phyloP scores from a whole-genome alignment of 495 filamentous ascomycete species.

The Neurospora sp. region DNA sequence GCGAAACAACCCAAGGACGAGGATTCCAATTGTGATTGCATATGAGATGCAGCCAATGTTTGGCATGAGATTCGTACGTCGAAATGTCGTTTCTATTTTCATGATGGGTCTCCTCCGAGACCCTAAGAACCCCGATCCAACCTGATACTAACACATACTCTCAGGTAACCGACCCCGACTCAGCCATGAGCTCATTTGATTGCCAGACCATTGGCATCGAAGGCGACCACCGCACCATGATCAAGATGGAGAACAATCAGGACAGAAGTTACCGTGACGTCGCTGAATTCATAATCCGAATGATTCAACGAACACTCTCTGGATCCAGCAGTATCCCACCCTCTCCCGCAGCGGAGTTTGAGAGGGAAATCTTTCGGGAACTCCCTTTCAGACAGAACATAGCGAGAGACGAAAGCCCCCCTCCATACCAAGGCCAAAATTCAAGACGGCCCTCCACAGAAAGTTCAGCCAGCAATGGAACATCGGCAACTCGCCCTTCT shows the following conservation, averaged over 20 bases:
- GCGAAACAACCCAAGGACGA: constrained; percentile 1
- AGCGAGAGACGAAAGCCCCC: not conserved
- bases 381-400: not conserved
- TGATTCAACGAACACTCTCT: constrained; percentile 6
- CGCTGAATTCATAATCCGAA: constrained; percentile 5
- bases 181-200: constrained; percentile 5
- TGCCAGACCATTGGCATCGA: constrained; percentile 2
- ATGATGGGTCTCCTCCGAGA: not conserved
- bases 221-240: constrained; percentile 11
- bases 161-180: constrained; percentile 6
- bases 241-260: constrained; percentile 8
- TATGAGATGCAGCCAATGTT: constrained; percentile 10
- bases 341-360: not conserved
- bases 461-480: not conserved
- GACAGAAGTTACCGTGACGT: constrained; percentile 6
- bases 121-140: not conserved
- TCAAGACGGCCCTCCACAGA: not conserved
- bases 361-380: not conserved
- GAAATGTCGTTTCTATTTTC: not conserved
- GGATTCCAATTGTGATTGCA: constrained; percentile 5
- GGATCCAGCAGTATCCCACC: not conserved
- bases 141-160: not conserved
- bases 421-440: not conserved
- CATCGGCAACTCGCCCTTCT: not conserved
- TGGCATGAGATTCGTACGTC: constrained; percentile 5